phyloP scores from a whole-genome alignment of 257 asterid genomes.

The Ehretia macrophylla region DNA sequence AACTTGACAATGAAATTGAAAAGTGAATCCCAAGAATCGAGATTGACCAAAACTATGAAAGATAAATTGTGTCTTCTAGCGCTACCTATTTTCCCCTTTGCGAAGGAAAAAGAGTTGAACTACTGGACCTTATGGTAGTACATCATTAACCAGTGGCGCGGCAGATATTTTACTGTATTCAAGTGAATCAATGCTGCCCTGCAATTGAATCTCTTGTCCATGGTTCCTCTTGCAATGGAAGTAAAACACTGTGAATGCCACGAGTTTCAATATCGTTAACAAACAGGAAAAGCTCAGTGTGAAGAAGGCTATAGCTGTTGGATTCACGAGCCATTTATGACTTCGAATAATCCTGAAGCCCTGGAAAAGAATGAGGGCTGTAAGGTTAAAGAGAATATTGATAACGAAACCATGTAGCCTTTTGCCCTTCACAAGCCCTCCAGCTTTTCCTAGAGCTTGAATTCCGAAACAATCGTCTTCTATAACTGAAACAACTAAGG shows the following conservation, averaged over 20 bases:
- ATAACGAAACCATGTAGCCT: constrained; percentile 39
- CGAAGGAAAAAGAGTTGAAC: too few relatives aligned
- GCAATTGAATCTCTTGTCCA: constrained; percentile 41
- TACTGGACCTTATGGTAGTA: too few relatives aligned
- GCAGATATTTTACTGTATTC: too few relatives aligned
- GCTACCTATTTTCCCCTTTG: too few relatives aligned
- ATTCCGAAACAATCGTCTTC: constrained; percentile 41
- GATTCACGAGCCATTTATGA: constrained; percentile 3
- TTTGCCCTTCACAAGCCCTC: constrained; percentile 36
- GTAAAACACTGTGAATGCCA: constrained; percentile 41
- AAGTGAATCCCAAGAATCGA: too few relatives aligned
- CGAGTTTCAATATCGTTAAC: constrained; percentile 22
- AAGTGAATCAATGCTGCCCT: neutral
- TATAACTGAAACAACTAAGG: constrained; percentile 27
- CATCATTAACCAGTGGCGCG: too few relatives aligned
- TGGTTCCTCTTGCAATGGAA: constrained; percentile 40
- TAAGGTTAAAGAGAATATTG: constrained; percentile 12
- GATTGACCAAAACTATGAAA: too few relatives aligned
- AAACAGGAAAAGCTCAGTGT: constrained; percentile 16
- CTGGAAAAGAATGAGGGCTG: constrained; percentile 10
- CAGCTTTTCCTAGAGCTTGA: constrained; percentile 39
- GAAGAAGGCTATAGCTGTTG: constrained; percentile 6
- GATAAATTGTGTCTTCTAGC: too few relatives aligned
- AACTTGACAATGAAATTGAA: too few relatives aligned
- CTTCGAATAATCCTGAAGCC: constrained; percentile 9